Conservation (phyloP, 768 basidiomycete genomes). For the Suillus paluster region DNA sequence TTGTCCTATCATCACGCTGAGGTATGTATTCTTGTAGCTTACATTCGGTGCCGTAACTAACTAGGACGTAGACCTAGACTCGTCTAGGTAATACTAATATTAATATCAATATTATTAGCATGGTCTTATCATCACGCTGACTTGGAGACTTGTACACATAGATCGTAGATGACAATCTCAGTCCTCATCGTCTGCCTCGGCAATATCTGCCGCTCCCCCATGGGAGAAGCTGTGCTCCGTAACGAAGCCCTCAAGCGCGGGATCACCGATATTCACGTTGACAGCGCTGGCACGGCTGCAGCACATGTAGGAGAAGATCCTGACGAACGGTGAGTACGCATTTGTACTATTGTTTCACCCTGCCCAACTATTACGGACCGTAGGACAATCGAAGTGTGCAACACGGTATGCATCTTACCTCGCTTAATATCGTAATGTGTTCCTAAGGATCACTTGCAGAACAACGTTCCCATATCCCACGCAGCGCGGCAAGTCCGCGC, state of each 20-base stretch:
- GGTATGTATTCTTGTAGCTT: too few relatives aligned
- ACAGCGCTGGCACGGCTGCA: constrained; percentile 84
- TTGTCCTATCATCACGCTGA: too few relatives aligned
- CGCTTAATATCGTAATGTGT: not conserved
- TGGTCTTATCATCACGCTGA: too few relatives aligned
- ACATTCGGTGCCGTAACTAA: too few relatives aligned
- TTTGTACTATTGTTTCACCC: not conserved
- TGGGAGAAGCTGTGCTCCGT: constrained; percentile 87
- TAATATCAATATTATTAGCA: too few relatives aligned
- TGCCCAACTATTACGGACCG: not conserved
- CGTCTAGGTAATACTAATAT: too few relatives aligned
- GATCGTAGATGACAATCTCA: constrained; percentile 40
- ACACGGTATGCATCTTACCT: constrained; percentile 51
- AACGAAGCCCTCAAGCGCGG: constrained; percentile 70
- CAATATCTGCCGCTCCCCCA: constrained; percentile 89
- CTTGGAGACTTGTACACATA: too few relatives aligned
- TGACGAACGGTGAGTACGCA: constrained; percentile 65
- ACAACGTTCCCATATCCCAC: constrained; percentile 72
- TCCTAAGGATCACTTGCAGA: constrained; percentile 44
- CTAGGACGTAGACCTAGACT: too few relatives aligned
- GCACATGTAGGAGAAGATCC: constrained; percentile 88
- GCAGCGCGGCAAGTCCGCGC: constrained; percentile 62
- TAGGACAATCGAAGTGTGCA: constrained; percentile 74
- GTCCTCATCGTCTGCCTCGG: constrained; percentile 82
- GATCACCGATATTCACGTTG: constrained; percentile 63